phyloP scores from a whole-genome alignment of 2,329 filamentous ascomycete species.

The Albophoma yamanashiensis region DNA sequence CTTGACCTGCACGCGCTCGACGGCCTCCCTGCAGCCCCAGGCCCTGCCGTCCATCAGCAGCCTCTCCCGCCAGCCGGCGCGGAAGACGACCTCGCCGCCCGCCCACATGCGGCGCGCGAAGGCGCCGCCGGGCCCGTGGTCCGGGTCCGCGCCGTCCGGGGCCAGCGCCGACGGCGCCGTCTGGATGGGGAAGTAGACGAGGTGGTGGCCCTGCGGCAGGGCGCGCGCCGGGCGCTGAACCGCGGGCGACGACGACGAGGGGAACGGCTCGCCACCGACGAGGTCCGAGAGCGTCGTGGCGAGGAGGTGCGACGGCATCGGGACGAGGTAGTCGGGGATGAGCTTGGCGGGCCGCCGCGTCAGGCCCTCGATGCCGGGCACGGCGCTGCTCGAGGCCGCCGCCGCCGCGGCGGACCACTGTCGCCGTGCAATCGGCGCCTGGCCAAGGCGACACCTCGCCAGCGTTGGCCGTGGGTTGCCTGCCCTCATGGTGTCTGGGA shows the following conservation, averaged over 20 bases:
- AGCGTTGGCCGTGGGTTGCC: neutral
- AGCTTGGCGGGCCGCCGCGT: conserved; percentile 19
- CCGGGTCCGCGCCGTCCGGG: conserved; percentile 73
- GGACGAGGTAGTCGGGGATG: conserved; percentile 36
- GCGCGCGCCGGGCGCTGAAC: conserved; percentile 13
- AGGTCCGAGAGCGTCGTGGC: conserved; percentile 48
- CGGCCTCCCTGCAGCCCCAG: conserved; percentile 33
- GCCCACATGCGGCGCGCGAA: conserved; percentile 82
- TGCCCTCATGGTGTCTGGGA: neutral
- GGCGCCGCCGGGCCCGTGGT: conserved; percentile 62
- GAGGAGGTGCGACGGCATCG: conserved; percentile 56
- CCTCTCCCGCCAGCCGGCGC: conserved; percentile 13
- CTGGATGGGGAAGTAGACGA: conserved; percentile 77
- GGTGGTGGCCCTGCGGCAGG: conserved; percentile 62
- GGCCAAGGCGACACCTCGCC: neutral
- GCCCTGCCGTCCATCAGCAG: conserved; percentile 27
- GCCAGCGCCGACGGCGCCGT: conserved; percentile 52
- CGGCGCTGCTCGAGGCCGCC: neutral
- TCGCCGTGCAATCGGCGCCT: neutral
- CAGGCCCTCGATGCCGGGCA: conserved; percentile 9
- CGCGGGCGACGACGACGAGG: conserved; percentile 5
- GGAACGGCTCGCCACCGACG: conserved; percentile 20
- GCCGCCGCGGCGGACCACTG: neutral
- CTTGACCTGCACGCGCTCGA: conserved; percentile 26
- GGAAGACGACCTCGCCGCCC: conserved; percentile 59